Evolutionary conservation across 306 rosid species (phyloP).

Genomic region (Vigna nakashimae): DNA sequence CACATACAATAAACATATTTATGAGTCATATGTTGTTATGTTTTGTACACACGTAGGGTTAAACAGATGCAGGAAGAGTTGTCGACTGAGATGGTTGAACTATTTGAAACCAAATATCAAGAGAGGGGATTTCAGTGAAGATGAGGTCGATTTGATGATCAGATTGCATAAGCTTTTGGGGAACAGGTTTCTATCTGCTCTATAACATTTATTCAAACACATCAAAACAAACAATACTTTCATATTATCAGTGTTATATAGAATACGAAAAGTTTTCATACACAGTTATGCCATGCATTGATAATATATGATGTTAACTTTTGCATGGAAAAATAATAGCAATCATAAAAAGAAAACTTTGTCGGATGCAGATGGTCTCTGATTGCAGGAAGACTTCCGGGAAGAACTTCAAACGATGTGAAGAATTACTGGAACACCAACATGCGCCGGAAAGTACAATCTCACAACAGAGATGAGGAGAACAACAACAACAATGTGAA

Average conservation of each 20-base stretch:
- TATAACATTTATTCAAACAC: no score
- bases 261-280: no score
- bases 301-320: no score
- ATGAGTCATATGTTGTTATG: background rate
- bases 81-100: slow-evolving; percentile 52
- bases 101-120: slow-evolving; percentile 49
- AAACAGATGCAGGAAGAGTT: slow-evolving; percentile 43
- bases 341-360: background rate
- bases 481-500: background rate
- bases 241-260: no score
- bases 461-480: background rate
- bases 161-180: slow-evolving; percentile 45
- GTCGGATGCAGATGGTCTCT: slow-evolving; percentile 46
- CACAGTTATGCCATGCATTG: no score
- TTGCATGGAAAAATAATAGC: no score
- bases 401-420: slow-evolving; percentile 50
- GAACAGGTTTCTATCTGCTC: slow-evolving; percentile 22
- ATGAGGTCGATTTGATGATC: slow-evolving; percentile 45
- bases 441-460: no score
- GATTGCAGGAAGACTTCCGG: slow-evolving; percentile 48
- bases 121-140: background rate
- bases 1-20: background rate
- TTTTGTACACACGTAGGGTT: background rate
- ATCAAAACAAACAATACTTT: no score
- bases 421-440: slow-evolving; percentile 42